Conservation (phyloP, 768 basidiomycete species). For the Podaxis sp. region DNA sequence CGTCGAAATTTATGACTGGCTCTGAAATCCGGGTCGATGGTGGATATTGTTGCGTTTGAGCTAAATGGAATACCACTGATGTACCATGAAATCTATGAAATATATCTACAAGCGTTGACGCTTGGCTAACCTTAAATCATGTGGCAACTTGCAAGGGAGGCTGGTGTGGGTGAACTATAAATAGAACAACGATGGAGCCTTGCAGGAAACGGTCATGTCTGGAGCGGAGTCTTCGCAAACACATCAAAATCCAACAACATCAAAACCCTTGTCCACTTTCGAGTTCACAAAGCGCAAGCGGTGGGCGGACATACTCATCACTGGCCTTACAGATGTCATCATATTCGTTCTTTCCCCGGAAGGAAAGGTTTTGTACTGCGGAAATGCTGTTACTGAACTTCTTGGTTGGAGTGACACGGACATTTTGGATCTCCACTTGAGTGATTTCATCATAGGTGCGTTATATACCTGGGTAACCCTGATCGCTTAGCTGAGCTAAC, state of each 20-base stretch:
- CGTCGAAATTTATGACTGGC: constrained; percentile 88
- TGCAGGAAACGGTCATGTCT: constrained; percentile 14
- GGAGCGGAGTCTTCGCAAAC: constrained; percentile 13
- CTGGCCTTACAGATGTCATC: constrained; percentile 75
- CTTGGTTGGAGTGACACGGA: constrained; percentile 79
- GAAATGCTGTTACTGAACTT: constrained; percentile 64
- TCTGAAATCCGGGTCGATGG: constrained; percentile 86
- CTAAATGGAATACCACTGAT: constrained; percentile 8
- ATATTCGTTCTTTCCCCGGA: constrained; percentile 65
- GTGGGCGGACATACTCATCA: constrained; percentile 80
- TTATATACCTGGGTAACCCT: neutral
- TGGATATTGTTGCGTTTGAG: constrained; percentile 74
- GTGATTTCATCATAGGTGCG: constrained; percentile 65
- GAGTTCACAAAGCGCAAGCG: constrained; percentile 88
- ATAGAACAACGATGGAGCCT: constrained; percentile 9
- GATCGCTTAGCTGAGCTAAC: neutral
- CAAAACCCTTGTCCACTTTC: constrained; percentile 40
- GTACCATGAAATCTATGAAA: neutral
- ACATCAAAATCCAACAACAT: constrained; percentile 14
- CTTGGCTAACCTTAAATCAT: neutral
- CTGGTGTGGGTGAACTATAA: constrained; percentile 2
- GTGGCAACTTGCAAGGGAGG: neutral
- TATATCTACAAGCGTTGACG: neutral
- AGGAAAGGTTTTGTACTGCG: constrained; percentile 68
- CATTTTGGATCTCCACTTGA: constrained; percentile 65